Evolutionary conservation across 768 basidiomycete genomes (phyloP), one percentile per base, ranked within the genome.

Genomic region (Trametes cingulata): DNA sequence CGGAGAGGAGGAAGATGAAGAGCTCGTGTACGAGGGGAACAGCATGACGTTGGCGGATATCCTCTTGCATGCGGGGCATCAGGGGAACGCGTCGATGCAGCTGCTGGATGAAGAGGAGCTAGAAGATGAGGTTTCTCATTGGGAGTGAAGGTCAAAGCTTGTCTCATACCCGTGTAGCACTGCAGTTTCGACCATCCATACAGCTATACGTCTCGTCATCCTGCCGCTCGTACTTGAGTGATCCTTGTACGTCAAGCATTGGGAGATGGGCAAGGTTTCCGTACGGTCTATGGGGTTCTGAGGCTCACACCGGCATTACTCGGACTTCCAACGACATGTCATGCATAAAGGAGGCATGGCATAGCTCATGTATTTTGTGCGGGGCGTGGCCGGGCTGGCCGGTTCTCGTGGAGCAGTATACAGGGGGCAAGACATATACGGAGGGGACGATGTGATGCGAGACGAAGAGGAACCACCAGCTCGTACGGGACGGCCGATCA

Each of bases 21-120:
- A 74, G 35, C 65, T 56, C n/a, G 70, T 71, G 46, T 71, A 74
- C 36, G 82, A 81, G 58, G 76, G 67, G 14, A 73, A 72, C 6
- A 83, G 82, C 63, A 76, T 82, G 76, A 81, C 79, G 20, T 71
- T 83, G 29, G 76, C 76, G 12, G 81, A 82, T 62, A 77, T 83
- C 27, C 64, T 83, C 24, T 39, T 67, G 42, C 56, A 61, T 29
- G 66, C 63, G n/a, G 59, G 58, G 12, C 52, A 55, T 15, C 63
- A 61, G 24, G 78, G 78, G 51, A 71, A 72, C 13, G 71, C 72
- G 24, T 71, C 74, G 22, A 76, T 76, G 63, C 76, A 76, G 56
- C 66, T 81, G 20, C 65, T 81, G 20, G 75, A 74, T 33, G 29
- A 33, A 73, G 63, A 62, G 19, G 61, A 41, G 49, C 33, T 60